Conservation (phyloP, 2,329 filamentous ascomycete species). For the Colletotrichum phormii region DNA sequence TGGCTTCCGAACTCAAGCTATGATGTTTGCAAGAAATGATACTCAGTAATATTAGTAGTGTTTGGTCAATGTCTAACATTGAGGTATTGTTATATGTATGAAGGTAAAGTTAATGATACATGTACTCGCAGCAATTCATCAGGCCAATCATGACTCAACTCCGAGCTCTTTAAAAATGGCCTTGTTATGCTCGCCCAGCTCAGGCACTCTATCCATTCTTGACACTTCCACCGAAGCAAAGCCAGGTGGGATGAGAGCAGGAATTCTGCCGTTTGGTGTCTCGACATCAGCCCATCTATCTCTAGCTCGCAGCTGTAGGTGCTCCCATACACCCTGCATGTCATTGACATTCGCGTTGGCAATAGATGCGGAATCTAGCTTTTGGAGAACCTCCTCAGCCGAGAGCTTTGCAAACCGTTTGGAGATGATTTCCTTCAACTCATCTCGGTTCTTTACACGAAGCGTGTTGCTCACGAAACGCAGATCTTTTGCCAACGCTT, state of each 20-base stretch:
- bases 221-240: constrained; percentile 38
- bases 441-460: constrained; percentile 58
- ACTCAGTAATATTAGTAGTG: too few relatives aligned
- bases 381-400: constrained; percentile 52
- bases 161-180: constrained; percentile 28
- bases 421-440: constrained; percentile 58
- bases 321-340: constrained; percentile 65
- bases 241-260: constrained; percentile 63
- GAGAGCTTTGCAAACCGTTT: constrained; percentile 52
- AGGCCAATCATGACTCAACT: background rate
- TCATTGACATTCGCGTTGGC: constrained; percentile 67
- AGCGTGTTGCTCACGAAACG: constrained; percentile 61
- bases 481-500: constrained; percentile 54
- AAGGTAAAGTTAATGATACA: too few relatives aligned
- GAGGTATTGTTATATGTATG: too few relatives aligned
- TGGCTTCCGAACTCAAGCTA: too few relatives aligned
- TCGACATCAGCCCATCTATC: constrained; percentile 62
- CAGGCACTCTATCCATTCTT: constrained; percentile 30
- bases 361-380: constrained; percentile 60
- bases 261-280: constrained; percentile 58
- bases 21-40: too few relatives aligned
- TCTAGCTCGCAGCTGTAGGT: constrained; percentile 63
- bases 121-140: too few relatives aligned
- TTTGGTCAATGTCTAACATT: too few relatives aligned
- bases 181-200: constrained; percentile 26